A percentile compares a stretch with the other conserved stretches of the same genome.
These are phyloP conservation scores for Cladosporium phlei DNA, from an alignment of 2,329 filamentous ascomycete species.

Conservation along the genomic window DNA sequence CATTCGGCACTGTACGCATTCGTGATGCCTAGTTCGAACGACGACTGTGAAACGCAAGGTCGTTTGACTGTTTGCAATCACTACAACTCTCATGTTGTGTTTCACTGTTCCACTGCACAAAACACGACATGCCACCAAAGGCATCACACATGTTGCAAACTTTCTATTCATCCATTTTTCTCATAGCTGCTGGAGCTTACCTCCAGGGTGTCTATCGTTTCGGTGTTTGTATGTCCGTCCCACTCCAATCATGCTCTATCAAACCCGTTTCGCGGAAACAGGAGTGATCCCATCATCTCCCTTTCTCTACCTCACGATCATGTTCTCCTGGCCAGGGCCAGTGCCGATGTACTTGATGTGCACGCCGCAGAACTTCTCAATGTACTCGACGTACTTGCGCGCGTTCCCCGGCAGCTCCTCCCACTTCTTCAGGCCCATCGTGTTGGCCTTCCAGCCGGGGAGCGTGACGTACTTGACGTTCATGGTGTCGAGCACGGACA, in stretches of 20 bases:
- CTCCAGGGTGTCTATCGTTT: background rate
- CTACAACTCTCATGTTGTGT: too few relatives aligned
- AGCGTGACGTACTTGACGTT: conserved; percentile 65
- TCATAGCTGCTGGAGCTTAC: conserved; percentile 8
- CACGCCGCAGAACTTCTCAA: conserved; percentile 62
- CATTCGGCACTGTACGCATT: too few relatives aligned
- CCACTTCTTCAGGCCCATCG: conserved; percentile 55
- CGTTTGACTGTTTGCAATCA: too few relatives aligned
- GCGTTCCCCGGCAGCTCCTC: conserved; percentile 61
- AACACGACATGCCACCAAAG: background rate
- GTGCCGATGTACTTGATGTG: conserved; percentile 63
- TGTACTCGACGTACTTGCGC: conserved; percentile 61
- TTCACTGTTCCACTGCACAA: background rate
- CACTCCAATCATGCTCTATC: background rate
- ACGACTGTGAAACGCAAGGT: too few relatives aligned
- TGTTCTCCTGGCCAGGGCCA: conserved; percentile 60
- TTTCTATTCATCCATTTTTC: conserved; percentile 2
- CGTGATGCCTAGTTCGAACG: too few relatives aligned
- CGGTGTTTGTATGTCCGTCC: background rate
- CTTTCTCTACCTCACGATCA: conserved; percentile 49
- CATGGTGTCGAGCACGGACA: conserved; percentile 52
- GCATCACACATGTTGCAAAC: background rate
- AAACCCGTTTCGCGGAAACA: background rate
- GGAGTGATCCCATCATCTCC: background rate
- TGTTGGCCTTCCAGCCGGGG: conserved; percentile 64